These are phyloP conservation scores for Nemophila menziesii DNA, from an alignment of 257 asterid species.

Conservation along the genomic window DNA sequence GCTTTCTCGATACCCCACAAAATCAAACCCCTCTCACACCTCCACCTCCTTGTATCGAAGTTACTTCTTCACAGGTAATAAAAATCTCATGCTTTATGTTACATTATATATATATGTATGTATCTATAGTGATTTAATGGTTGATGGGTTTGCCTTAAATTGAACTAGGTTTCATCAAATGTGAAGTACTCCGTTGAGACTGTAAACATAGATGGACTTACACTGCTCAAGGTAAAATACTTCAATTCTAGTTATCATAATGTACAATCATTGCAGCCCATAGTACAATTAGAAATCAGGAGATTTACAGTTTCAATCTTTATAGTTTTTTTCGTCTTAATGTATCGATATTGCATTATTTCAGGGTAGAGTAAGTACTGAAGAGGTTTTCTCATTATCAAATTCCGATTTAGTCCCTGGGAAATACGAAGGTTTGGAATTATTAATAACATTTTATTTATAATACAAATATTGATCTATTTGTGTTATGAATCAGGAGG, in stretches of 20 bases:
- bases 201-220: constrained; percentile 51
- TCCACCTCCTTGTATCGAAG: constrained; percentile 71
- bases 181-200: constrained; percentile 49
- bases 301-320: neutral
- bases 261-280: neutral
- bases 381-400: constrained; percentile 65
- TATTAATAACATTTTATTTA: neutral
- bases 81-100: too few species aligned
- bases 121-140: neutral
- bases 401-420: constrained; percentile 95
- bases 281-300: neutral
- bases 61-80: constrained; percentile 49
- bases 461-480: neutral
- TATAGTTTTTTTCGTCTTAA: too few species aligned
- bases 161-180: constrained; percentile 36
- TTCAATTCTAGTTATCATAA: neutral
- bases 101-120: neutral
- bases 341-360: constrained; percentile 15
- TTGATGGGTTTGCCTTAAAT: constrained; percentile 2
- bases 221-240: constrained; percentile 55
- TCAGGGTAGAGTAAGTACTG: constrained; percentile 88
- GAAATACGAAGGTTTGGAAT: constrained; percentile 71
- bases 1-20: constrained; percentile 35
- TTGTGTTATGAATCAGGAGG: constrained; percentile 47
- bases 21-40: constrained; percentile 39